These are phyloP conservation scores for Pyracantha coccinea DNA, from an alignment of 331 rosid genomes.

Conservation along the genomic window DNA sequence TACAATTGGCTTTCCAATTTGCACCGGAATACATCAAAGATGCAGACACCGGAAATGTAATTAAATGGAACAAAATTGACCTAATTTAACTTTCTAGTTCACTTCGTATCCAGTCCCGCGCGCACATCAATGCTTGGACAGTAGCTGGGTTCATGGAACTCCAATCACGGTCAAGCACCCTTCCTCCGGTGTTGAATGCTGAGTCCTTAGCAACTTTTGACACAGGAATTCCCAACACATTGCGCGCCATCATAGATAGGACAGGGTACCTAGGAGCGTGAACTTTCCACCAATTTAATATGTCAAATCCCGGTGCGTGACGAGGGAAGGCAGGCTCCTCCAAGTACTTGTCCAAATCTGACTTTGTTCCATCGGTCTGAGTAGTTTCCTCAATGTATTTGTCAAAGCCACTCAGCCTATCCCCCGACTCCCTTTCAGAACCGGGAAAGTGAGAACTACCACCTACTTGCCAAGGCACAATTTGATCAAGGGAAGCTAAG, in stretches of 20 bases:
- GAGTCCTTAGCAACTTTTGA: conserved; percentile 57
- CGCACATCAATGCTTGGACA: conserved; percentile 84
- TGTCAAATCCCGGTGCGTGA: conserved; percentile 53
- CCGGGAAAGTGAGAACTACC: conserved; percentile 39
- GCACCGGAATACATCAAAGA: neutral
- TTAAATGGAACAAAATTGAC: neutral
- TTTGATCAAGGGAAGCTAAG: conserved; percentile 73
- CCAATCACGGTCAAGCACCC: conserved; percentile 73
- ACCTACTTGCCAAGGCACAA: conserved; percentile 74
- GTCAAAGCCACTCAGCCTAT: conserved; percentile 90
- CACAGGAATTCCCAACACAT: conserved; percentile 78
- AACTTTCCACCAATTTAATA: conserved; percentile 96
- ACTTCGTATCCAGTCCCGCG: conserved; percentile 92
- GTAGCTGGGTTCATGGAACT: conserved; percentile 63
- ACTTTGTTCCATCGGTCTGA: conserved; percentile 63
- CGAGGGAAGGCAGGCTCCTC: conserved; percentile 98
- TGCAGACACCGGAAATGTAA: neutral
- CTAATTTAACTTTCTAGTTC: conserved; percentile 71
- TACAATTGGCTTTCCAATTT: neutral
- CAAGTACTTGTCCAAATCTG: conserved; percentile 86
- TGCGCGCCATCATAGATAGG: conserved; percentile 95
- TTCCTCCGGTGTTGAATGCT: conserved; percentile 47
- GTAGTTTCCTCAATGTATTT: conserved; percentile 80
- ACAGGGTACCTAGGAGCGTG: conserved; percentile 96
- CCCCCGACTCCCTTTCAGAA: conserved; percentile 62